Percentiles rank a stretch among this genome's conserved stretches.
Evolutionary conservation across 345 rosid species (phyloP).

Genomic region (Populus davidiana): DNA sequence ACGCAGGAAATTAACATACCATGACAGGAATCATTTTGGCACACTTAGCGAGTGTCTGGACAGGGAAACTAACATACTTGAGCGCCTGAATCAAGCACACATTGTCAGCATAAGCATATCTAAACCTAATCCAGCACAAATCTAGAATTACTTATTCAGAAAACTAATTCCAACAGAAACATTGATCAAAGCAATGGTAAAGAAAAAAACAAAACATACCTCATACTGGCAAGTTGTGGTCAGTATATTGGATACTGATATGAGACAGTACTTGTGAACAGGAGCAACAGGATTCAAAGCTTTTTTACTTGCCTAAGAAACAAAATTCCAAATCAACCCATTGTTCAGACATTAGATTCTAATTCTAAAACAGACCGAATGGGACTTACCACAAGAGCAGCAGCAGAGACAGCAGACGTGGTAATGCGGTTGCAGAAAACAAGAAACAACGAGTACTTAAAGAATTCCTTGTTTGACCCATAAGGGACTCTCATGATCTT

Average conservation of each 20-base stretch:
- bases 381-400: constrained; percentile 53
- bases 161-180: background rate
- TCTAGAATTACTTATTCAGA: background rate
- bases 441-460: constrained; percentile 78
- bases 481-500: constrained; percentile 92
- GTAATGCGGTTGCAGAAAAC: constrained; percentile 91
- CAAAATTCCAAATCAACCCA: background rate
- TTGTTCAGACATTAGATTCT: background rate
- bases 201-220: constrained; percentile 33
- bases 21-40: constrained; percentile 98
- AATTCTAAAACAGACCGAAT: background rate
- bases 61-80: constrained; percentile 93
- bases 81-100: constrained; percentile 60
- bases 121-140: background rate
- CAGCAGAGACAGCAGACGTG: constrained; percentile 87
- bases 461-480: constrained; percentile 74
- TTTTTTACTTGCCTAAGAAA: constrained; percentile 68
- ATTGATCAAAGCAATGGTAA: background rate
- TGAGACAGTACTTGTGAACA: constrained; percentile 67
- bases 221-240: constrained; percentile 97
- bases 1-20: constrained; percentile 55
- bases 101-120: constrained; percentile 10
- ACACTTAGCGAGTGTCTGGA: constrained; percentile 92
- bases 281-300: constrained; percentile 91
- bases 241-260: constrained; percentile 75